A percentile compares a stretch with the other conserved stretches of the same genome.
These are phyloP conservation scores for Pyrrhoderma noxium DNA, from an alignment of 1,284 basidiomycete species.

Conservation along the genomic window DNA sequence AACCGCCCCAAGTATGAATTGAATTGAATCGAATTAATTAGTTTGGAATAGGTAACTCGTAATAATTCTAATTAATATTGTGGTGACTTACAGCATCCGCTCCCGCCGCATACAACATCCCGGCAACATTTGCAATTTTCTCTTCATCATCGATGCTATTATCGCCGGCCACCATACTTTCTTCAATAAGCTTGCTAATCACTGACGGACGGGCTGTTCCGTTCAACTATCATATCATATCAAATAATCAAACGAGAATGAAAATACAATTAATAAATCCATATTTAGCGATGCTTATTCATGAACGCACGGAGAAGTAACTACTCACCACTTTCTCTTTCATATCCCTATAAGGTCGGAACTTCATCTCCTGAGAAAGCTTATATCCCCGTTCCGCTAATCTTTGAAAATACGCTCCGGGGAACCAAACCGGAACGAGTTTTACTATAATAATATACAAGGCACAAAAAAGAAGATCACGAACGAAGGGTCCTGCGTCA, in stretches of 20 bases:
- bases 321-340: conserved; percentile 13
- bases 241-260: neutral
- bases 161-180: neutral
- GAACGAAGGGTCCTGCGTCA: too few relatives aligned
- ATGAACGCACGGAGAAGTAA: too few relatives aligned
- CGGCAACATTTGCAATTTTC: conserved; percentile 3
- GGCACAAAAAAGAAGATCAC: too few relatives aligned
- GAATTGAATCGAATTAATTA: neutral
- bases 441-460: conserved; percentile 3
- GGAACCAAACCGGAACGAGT: conserved; percentile 18
- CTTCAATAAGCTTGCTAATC: conserved; percentile 3
- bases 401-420: conserved; percentile 13
- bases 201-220: conserved; percentile 11
- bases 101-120: conserved; percentile 6
- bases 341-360: conserved; percentile 7
- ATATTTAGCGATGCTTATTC: too few relatives aligned
- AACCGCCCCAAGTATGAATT: neutral
- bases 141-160: conserved; percentile 7
- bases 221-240: neutral
- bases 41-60: neutral
- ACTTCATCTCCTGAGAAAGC: neutral
- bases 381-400: conserved; percentile 8
- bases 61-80: neutral
- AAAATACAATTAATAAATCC: too few relatives aligned
- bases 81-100: conserved; percentile 2